Percentiles rank a stretch among this genome's conserved stretches.
phyloP scores from a whole-genome alignment of 2,329 filamentous ascomycete species.

The Phyllachora maydis region DNA sequence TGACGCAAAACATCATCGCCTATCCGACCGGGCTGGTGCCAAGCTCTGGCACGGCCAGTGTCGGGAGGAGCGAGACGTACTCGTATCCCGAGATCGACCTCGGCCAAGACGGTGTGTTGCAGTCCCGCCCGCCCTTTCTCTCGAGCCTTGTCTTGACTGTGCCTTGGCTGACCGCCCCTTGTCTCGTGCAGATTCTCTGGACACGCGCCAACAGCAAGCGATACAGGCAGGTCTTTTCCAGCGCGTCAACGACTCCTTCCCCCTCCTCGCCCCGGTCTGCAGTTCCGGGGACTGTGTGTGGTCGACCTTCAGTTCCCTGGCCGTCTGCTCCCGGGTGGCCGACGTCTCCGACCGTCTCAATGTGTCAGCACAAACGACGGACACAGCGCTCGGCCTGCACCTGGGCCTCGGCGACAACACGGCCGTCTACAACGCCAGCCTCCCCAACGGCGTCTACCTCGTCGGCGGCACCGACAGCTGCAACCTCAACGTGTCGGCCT shows the following conservation, averaged over 20 bases:
- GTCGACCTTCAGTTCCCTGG: slow-evolving; percentile 7
- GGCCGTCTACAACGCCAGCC: slow-evolving; percentile 3
- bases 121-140: no score
- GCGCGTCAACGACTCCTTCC: slow-evolving; percentile 3
- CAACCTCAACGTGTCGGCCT: slow-evolving; percentile 7
- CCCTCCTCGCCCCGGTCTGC: slow-evolving; percentile 5
- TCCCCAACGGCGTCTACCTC: slow-evolving; percentile 7
- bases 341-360: slow-evolving; percentile 7
- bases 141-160: no score
- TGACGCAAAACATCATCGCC: slow-evolving; percentile 7
- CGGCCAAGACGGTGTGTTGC: slow-evolving; percentile 1
- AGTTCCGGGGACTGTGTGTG: slow-evolving; percentile 6
- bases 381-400: neutral
- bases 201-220: slow-evolving; percentile 6
- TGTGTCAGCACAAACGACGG: slow-evolving; percentile 2
- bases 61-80: slow-evolving; percentile 6
- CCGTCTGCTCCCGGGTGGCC: slow-evolving; percentile 7
- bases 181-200: no score
- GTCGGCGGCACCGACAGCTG: slow-evolving; percentile 4
- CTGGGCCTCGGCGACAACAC: slow-evolving; percentile 1
- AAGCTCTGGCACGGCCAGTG: slow-evolving; percentile 2
- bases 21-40: slow-evolving; percentile 5
- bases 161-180: no score
- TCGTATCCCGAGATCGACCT: slow-evolving; percentile 3
- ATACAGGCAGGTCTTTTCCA: slow-evolving; percentile 7